Evolutionary conservation across 805 yeast species (phyloP).

Genomic region (Metschnikowia rubicola): DNA sequence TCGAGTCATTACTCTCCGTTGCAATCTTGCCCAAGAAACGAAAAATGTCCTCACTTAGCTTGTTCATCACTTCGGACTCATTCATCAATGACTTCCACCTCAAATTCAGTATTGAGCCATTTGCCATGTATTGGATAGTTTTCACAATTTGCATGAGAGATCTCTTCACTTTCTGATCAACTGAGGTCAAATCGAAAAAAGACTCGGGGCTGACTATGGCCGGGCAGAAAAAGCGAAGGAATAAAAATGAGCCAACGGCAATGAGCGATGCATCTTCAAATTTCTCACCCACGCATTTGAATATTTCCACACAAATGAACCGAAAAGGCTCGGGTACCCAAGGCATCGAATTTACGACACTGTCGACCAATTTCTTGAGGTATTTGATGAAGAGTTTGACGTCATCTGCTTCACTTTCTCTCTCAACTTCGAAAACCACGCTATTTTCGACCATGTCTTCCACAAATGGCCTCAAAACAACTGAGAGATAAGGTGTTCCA

Average conservation of each 20-base stretch:
- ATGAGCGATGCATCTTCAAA: conserved; percentile 58
- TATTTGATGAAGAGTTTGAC: conserved; percentile 52
- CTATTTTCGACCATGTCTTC: conserved; percentile 46
- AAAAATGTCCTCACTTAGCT: conserved; percentile 27
- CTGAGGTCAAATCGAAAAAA: conserved; percentile 30
- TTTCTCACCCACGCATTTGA: conserved; percentile 51
- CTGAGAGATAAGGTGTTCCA: conserved; percentile 56
- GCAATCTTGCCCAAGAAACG: conserved; percentile 28
- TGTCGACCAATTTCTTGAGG: conserved; percentile 53
- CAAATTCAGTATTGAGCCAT: conserved; percentile 63
- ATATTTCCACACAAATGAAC: conserved; percentile 65
- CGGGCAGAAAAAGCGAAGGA: conserved; percentile 79
- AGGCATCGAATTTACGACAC: conserved; percentile 53
- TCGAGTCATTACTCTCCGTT: conserved; percentile 2
- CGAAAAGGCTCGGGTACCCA: conserved; percentile 69
- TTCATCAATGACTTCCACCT: conserved; percentile 58
- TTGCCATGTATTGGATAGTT: conserved; percentile 81
- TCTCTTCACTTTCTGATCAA: conserved; percentile 47
- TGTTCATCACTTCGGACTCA: conserved; percentile 37
- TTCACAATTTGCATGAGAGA: conserved; percentile 77
- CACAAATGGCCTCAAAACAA: conserved; percentile 54
- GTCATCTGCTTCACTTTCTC: conserved; percentile 32
- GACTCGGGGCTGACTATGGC: conserved; percentile 87
- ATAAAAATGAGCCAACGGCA: conserved; percentile 84
- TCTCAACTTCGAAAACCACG: conserved; percentile 65